phyloP scores from a whole-genome alignment of 257 asterid species.

The Solanum raphanifolium region DNA sequence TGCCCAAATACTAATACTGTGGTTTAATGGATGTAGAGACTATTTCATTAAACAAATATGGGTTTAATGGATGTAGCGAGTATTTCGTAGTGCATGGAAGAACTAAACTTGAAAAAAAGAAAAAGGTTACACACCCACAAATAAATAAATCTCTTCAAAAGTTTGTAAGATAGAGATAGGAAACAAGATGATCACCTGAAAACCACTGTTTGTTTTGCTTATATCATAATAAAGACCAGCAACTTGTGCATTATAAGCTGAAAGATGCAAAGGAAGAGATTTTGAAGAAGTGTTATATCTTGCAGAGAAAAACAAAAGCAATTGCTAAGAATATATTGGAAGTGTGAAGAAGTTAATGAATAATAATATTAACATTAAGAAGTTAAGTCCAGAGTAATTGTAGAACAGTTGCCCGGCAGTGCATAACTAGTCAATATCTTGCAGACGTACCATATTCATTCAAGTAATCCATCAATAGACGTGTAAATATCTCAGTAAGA shows the following conservation, averaged over 20 bases:
- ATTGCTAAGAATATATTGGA: neutral
- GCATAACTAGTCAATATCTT: neutral
- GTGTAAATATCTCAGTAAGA: constrained; percentile 78
- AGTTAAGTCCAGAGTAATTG: neutral
- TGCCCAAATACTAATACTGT: neutral
- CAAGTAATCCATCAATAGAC: constrained; percentile 84
- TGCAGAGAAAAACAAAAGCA: neutral
- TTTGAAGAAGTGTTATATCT: neutral
- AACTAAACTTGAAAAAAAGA: neutral
- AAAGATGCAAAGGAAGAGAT: constrained; percentile 14
- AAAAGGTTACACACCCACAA: neutral
- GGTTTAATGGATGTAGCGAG: neutral
- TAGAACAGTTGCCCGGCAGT: neutral
- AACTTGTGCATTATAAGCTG: constrained; percentile 96
- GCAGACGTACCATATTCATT: constrained; percentile 78
- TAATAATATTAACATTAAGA: neutral
- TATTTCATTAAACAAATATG: neutral
- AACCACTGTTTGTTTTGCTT: constrained; percentile 54
- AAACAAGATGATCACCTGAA: constrained; percentile 53
- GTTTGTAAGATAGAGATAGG: neutral
- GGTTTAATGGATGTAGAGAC: neutral
- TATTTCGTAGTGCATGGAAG: neutral
- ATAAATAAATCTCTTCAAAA: neutral
- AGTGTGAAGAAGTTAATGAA: neutral
- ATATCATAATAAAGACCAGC: constrained; percentile 90